A percentile compares a stretch with the other conserved stretches of the same genome.
These are phyloP conservation scores for Penicillium frequentans DNA, from an alignment of 2,329 filamentous ascomycete species.

Conservation along the genomic window DNA sequence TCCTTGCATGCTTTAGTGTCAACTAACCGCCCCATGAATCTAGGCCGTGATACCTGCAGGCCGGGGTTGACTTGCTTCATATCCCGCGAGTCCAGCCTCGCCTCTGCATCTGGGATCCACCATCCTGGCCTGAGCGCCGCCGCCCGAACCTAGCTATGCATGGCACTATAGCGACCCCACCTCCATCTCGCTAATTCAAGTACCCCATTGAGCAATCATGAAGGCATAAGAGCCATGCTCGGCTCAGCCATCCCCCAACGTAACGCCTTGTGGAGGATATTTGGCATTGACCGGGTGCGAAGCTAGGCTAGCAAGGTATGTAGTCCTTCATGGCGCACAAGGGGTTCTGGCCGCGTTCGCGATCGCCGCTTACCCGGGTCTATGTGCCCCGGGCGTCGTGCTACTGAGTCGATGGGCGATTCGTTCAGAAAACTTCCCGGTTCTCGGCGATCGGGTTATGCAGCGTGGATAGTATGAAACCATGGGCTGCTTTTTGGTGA, in stretches of 20 bases:
- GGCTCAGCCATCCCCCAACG: neutral
- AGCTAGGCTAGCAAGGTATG: neutral
- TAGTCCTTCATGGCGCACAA: constrained; percentile 1
- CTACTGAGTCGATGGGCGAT: constrained; percentile 12
- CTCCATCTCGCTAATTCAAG: neutral
- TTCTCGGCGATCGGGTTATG: constrained; percentile 16
- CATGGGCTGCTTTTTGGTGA: neutral
- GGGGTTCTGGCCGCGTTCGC: constrained; percentile 15
- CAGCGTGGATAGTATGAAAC: neutral
- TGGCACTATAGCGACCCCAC: neutral
- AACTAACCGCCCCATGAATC: neutral
- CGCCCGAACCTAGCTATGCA: constrained; percentile 7
- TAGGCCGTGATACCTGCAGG: constrained; percentile 12
- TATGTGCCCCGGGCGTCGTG: constrained; percentile 8
- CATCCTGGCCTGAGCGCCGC: constrained; percentile 20
- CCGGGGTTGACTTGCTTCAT: constrained; percentile 12
- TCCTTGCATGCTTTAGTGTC: constrained; percentile 6
- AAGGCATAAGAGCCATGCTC: neutral
- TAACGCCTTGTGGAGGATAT: neutral
- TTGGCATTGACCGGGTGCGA: neutral
- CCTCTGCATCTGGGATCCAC: constrained; percentile 12
- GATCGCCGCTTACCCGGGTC: constrained; percentile 9
- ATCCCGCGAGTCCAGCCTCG: constrained; percentile 12
- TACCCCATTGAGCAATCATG: neutral
- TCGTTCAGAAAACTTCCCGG: constrained; percentile 15